Percentiles rank a stretch among this genome's conserved stretches.
phyloP scores from a whole-genome alignment of 306 rosid genomes.

The Quercus robur region DNA sequence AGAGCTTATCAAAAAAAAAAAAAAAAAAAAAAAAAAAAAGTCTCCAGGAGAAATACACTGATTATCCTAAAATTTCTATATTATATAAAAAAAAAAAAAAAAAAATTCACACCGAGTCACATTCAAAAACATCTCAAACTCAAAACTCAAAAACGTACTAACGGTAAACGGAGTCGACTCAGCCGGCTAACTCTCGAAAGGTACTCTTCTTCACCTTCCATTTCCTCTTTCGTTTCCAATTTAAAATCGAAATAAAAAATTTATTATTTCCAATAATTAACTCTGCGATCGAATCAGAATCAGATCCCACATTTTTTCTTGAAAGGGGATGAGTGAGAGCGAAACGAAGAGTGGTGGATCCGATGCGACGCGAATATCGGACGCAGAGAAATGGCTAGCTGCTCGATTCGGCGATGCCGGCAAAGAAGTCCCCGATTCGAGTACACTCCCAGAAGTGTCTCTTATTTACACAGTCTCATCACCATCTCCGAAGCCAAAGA shows the following conservation, averaged over 20 bases:
- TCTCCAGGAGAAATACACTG: no score
- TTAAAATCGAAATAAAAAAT: no score
- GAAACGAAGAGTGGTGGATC: constrained; percentile 27
- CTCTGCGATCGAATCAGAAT: background rate
- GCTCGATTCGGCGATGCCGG: constrained; percentile 73
- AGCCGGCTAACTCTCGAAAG: background rate
- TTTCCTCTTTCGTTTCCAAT: background rate
- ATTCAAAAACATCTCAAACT: background rate
- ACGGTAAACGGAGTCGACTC: background rate
- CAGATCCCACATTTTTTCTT: background rate
- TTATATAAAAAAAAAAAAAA: background rate
- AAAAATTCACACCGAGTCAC: background rate
- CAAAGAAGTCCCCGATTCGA: constrained; percentile 79
- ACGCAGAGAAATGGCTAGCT: constrained; percentile 73
- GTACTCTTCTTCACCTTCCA: background rate
- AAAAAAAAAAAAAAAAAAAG: no score
- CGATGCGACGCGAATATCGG: constrained; percentile 44
- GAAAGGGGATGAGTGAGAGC: constrained; percentile 11
- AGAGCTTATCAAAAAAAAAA: no score
- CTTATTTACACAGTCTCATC: constrained; percentile 61
- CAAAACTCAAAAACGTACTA: background rate
- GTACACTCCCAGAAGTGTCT: constrained; percentile 79
- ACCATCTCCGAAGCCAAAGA: constrained; percentile 78
- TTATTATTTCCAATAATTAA: no score
- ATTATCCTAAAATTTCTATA: no score